Evolutionary conservation across 495 filamentous ascomycete genomes (phyloP).

Genomic region (Neurospora discreta): DNA sequence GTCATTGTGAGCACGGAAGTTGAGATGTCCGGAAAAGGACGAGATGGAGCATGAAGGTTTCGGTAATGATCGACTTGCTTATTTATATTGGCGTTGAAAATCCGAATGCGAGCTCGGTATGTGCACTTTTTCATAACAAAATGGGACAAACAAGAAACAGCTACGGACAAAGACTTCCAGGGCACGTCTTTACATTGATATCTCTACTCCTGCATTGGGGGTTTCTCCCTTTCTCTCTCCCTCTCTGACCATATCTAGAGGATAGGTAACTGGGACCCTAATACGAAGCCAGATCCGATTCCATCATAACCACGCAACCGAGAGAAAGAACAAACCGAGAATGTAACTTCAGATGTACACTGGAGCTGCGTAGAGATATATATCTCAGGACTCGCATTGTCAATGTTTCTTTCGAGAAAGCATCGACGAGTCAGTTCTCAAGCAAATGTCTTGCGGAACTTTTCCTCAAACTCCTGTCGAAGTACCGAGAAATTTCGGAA

Average conservation of each 20-base stretch:
- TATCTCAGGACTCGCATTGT: background rate
- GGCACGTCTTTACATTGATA: background rate
- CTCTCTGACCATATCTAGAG: background rate
- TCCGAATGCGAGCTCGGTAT: background rate
- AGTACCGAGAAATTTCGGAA: slow-evolving; percentile 45
- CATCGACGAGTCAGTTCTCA: background rate
- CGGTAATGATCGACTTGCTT: background rate
- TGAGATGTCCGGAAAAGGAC: background rate
- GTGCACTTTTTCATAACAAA: background rate
- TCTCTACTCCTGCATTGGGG: background rate
- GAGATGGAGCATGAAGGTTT: background rate
- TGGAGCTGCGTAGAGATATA: background rate
- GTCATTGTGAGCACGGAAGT: background rate
- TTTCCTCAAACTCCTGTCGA: slow-evolving; percentile 49
- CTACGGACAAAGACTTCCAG: background rate
- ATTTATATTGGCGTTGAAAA: background rate
- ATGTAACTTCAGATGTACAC: background rate
- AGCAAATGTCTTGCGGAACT: slow-evolving; percentile 51
- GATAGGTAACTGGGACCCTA: background rate
- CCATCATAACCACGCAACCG: background rate
- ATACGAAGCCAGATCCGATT: background rate
- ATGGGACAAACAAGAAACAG: background rate
- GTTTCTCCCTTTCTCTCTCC: too few relatives aligned
- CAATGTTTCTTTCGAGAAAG: background rate
- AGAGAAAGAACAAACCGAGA: background rate